Conservation (phyloP, 73 alveolate genomes). For the Stentor roeselii region DNA sequence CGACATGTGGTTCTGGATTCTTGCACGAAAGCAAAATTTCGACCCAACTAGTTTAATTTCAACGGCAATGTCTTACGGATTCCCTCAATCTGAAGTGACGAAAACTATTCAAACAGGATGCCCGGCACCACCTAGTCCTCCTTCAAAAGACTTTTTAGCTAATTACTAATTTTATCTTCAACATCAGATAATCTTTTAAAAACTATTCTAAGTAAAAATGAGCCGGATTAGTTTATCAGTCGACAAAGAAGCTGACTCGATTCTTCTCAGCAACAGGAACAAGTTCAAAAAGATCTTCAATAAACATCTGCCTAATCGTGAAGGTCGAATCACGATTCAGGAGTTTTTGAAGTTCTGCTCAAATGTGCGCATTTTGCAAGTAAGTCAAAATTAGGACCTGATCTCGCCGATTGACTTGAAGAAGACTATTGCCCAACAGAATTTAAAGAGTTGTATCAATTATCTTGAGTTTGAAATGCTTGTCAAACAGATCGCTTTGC, state of each 20-base stretch:
- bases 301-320: not conserved
- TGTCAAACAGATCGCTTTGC: not conserved
- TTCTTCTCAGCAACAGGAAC: not conserved
- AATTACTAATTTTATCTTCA: no score
- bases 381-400: not conserved
- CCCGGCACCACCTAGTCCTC: constrained; percentile 9
- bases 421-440: not conserved
- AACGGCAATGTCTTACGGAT: not conserved
- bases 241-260: constrained; percentile 20
- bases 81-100: not conserved
- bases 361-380: constrained; percentile 21
- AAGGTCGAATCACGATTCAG: constrained; percentile 1
- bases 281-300: constrained; percentile 9
- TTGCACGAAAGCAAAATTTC: not conserved
- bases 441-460: not conserved
- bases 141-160: no score
- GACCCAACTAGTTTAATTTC: not conserved
- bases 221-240: not conserved
- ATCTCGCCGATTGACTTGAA: not conserved
- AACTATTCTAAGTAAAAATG: no score
- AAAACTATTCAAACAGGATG: not conserved
- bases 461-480: not conserved
- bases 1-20: not conserved
- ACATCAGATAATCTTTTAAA: no score
- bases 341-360: not conserved